Evolutionary conservation across 257 asterid species (phyloP).

Genomic region (Plantago ovata): DNA sequence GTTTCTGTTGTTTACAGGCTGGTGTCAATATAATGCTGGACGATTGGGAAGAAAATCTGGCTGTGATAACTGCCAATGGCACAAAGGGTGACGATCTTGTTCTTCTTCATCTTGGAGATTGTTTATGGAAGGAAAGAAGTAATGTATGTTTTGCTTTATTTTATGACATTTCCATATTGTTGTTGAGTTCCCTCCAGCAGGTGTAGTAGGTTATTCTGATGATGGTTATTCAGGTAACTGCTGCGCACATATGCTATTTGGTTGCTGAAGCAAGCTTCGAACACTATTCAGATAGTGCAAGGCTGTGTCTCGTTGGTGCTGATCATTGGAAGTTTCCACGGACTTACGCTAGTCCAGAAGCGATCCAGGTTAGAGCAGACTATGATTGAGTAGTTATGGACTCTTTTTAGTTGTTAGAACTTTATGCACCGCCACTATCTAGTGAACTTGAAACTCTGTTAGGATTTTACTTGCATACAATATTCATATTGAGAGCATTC

Average conservation of each 20-base stretch:
- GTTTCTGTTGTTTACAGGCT: constrained; percentile 34
- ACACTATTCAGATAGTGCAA: constrained; percentile 78
- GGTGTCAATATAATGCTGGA: constrained; percentile 79
- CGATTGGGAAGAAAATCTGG: constrained; percentile 96
- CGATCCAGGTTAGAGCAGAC: constrained; percentile 74
- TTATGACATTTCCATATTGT: not conserved
- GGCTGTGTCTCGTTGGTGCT: constrained; percentile 95
- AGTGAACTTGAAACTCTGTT: constrained; percentile 9
- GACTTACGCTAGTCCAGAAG: constrained; percentile 91
- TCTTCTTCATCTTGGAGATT: constrained; percentile 95
- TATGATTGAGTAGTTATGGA: constrained; percentile 15
- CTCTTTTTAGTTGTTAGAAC: constrained; percentile 15
- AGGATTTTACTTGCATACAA: not conserved
- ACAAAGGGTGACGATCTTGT: constrained; percentile 96
- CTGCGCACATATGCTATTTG: constrained; percentile 95
- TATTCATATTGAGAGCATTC: not conserved
- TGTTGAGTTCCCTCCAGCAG: constrained; percentile 7
- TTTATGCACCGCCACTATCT: constrained; percentile 7
- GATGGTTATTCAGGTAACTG: constrained; percentile 53
- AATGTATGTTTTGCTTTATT: constrained; percentile 55
- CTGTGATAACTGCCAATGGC: constrained; percentile 91
- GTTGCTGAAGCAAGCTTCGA: constrained; percentile 93
- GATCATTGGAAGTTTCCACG: constrained; percentile 93
- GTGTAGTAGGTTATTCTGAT: constrained; percentile 15
- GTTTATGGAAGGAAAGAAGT: constrained; percentile 92